Base-by-base conservation (phyloP, 768 basidiomycete species). In the Aureoboletus auriporus region DNA sequence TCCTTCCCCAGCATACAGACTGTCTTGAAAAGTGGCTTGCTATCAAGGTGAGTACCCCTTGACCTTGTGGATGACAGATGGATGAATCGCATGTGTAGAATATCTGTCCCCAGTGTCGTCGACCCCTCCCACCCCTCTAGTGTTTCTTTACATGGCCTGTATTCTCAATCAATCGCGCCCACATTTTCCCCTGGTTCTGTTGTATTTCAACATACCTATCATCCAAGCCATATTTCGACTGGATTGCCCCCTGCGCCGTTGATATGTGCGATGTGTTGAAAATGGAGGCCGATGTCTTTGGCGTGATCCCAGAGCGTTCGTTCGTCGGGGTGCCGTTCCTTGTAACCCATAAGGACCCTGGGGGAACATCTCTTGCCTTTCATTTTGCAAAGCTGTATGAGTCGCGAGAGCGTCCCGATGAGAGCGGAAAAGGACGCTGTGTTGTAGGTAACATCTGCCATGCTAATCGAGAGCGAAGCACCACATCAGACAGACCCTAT, bases 361-460 rank as follows among this genome's bases (percentile, higher is more conserved):
- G 79, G 76, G 0, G 73, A 69, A 4, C 68, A 63, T 26, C 64
- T 38, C 7, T 34, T 9, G 23, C 36, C 35, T 35, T 41, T 52
- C 12, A 10, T 40, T 42, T 47, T 54, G 17, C 53, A 58, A 11
- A 13, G 23, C 30, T 61, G 59, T 20, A 82, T 56, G 5, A 93
- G 70, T 3, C 66, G 61, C 5, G 70, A 66, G 20, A 95, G 69
- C 0, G 90, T 93, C n/a, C 69, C 69, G 14, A 91, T 66, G 35
- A 95, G 79, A 0, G 86, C 74, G 2, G 87, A 80, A 65, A 95
- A 96, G 2, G 90, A 86, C 1, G 82, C 70, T 1, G 89, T 90
- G 69, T 95, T 95, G 71, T 94, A 95, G 1, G 91, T 86, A 8
- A 94, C 89, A 58, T 96, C 93, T 11, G 92, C 89, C 83, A 94